A percentile compares a stretch with the other conserved stretches of the same genome.
These are phyloP conservation scores for Pyrenochaeta sp. DNA, from an alignment of 2,329 filamentous ascomycete species.

Conservation along the genomic window DNA sequence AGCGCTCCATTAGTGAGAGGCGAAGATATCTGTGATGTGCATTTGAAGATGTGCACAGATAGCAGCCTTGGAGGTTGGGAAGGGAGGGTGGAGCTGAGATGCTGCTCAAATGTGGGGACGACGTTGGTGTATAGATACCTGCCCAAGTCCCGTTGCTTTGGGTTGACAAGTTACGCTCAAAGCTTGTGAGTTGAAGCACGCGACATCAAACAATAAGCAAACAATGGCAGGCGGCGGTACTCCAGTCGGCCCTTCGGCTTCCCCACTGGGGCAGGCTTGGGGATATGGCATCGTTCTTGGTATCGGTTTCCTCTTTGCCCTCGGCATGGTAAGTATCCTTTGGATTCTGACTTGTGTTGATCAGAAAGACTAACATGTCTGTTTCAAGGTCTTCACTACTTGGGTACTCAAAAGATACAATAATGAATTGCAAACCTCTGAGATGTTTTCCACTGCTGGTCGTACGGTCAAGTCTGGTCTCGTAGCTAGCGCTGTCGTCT, in stretches of 20 bases:
- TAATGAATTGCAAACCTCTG: conserved; percentile 40
- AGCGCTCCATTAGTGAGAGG: not conserved
- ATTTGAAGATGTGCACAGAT: conserved; percentile 17
- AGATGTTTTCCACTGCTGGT: conserved; percentile 42
- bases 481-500: conserved; percentile 39
- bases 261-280: conserved; percentile 37
- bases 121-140: conserved; percentile 26
- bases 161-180: conserved; percentile 1
- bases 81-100: too few relatives aligned
- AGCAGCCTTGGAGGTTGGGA: conserved; percentile 12
- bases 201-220: conserved; percentile 7
- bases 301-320: conserved; percentile 38
- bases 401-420: conserved; percentile 41
- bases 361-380: not conserved
- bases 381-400: conserved; percentile 31
- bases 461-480: conserved; percentile 42
- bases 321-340: conserved; percentile 32
- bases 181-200: conserved; percentile 9
- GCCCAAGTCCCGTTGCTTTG: conserved; percentile 7
- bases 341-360: not conserved
- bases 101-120: conserved; percentile 8
- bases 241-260: conserved; percentile 32
- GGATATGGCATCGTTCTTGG: conserved; percentile 46
- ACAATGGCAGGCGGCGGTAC: conserved; percentile 35
- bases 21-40: conserved; percentile 4